Evolutionary conservation across 1,284 basidiomycete genomes (phyloP), one percentile per base, ranked within the genome.

Genomic region (Microbotryum silenes-acaulis): DNA sequence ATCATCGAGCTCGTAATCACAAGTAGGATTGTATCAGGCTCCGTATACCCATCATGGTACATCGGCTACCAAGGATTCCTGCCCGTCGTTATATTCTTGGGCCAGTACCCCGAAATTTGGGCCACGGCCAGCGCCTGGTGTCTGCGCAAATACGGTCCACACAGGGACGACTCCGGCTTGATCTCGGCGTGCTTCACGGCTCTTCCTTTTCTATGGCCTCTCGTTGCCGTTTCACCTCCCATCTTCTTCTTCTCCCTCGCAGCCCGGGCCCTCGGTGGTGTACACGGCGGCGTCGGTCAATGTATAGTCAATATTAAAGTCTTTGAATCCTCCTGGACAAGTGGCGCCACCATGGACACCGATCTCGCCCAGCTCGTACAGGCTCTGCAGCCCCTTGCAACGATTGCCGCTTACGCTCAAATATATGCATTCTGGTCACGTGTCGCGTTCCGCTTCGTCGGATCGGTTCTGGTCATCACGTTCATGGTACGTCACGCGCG

Each of bases 91-190:
- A 42, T 65, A 2, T 62, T 60, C 60, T 14, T 37, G 21, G 63
- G 57, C n/a, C 44, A 55, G 18, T 62, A 57, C 27, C 31, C 51
- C 44, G 64, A 65, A 31, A 46, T 55, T 18, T 65, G 64, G 64
- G 29, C 48, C 9, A 59, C 56, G 27, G 27, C 55, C 6, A 37
- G 37, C 20, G 51, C 52, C 7, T 62, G 52, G 45, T 65, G 62
- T 44, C 46, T 65, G 21, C 60, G 63, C 42, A 33, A 48, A 5
- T 53, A 53, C 8, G 63, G 57, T 29, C 57, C 63, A 6, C 45
- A 51, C 45, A 59, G 53, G 51, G 23, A 53, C 20, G 57, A 59
- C 44, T 54, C 54, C 18, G 9, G 20, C 20, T 3, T 16, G 27
- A 56, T 54, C 23, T 51, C 54, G 4, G 31, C 25, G 20, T 1